Conservation (phyloP, 441 rosid species). For the Aleurites moluccanus region DNA sequence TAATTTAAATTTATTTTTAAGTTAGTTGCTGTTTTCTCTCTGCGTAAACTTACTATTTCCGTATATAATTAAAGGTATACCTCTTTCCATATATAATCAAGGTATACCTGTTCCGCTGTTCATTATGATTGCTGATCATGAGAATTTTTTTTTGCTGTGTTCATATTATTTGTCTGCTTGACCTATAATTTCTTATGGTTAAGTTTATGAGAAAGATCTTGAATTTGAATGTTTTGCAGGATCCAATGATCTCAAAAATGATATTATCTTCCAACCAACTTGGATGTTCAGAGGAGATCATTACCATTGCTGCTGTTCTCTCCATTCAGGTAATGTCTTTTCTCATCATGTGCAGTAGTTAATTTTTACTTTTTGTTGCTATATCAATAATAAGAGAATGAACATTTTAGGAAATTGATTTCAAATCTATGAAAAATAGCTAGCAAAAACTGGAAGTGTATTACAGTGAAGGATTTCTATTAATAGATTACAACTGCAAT, state of each 20-base stretch:
- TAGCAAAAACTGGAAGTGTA: background rate
- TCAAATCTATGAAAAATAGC: background rate
- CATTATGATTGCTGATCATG: background rate
- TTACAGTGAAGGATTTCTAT: background rate
- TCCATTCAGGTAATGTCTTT: constrained; percentile 68
- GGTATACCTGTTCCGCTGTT: background rate
- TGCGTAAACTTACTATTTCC: background rate
- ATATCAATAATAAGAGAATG: background rate
- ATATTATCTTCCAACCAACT: constrained; percentile 86
- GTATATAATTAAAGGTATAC: background rate
- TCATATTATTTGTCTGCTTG: background rate
- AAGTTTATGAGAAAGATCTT: background rate
- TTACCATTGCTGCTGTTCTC: constrained; percentile 81
- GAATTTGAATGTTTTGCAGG: constrained; percentile 45
- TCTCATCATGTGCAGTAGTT: background rate
- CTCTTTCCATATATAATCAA: background rate
- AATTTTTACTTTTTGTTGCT: background rate
- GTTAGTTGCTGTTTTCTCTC: background rate
- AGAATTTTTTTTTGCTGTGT: background rate
- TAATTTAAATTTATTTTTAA: background rate
- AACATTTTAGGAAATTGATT: background rate
- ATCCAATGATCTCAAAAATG: constrained; percentile 93
- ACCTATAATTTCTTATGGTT: background rate
- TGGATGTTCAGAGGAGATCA: constrained; percentile 89
- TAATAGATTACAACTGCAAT: background rate